Conservation (phyloP, 768 basidiomycete genomes). For the Boletus vermiculosoides region DNA sequence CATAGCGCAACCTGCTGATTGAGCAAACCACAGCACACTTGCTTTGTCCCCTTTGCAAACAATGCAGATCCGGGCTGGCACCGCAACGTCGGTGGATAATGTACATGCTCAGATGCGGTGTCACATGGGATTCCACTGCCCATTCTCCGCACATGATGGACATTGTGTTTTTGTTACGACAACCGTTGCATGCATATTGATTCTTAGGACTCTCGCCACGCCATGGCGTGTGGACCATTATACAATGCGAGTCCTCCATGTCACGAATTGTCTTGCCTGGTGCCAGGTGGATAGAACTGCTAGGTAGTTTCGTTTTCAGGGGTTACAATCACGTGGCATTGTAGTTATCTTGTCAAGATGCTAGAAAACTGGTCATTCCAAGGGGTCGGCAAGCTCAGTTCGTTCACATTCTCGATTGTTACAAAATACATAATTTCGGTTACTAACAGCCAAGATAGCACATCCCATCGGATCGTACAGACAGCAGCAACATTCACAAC, state of each 20-base stretch:
- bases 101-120: background rate
- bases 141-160: background rate
- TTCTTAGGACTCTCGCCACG: background rate
- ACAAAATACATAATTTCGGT: background rate
- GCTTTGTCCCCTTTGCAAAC: constrained; percentile 12
- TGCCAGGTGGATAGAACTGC: no score
- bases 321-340: background rate
- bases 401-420: background rate
- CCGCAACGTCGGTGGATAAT: background rate
- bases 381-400: no score
- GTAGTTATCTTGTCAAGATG: background rate
- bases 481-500: background rate
- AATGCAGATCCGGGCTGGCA: constrained; percentile 1
- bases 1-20: background rate
- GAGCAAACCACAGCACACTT: background rate
- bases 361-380: no score
- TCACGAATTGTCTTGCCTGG: background rate
- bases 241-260: no score
- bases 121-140: background rate
- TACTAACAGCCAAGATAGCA: background rate
- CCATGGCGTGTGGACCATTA: no score
- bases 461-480: constrained; percentile 15
- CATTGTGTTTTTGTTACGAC: background rate
- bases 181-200: background rate
- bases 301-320: background rate